phyloP scores from a whole-genome alignment of 2,329 filamentous ascomycete species.

The Chrysoporthe cubensis region DNA sequence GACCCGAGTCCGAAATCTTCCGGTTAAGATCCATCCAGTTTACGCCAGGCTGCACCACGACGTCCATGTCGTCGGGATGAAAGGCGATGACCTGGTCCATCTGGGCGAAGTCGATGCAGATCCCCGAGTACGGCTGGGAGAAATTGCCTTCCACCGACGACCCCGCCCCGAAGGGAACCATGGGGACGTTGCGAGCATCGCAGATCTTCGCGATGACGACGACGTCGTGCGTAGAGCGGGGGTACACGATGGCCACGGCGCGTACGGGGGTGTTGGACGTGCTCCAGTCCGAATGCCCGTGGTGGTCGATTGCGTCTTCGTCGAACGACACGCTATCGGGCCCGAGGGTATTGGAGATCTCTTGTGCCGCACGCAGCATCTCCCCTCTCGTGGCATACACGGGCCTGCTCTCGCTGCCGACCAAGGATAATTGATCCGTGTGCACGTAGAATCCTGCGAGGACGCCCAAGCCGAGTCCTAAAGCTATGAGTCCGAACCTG shows the following conservation, averaged over 20 bases:
- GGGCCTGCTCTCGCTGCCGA: background rate
- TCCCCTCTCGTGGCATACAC: slow-evolving; percentile 14
- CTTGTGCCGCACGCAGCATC: slow-evolving; percentile 54
- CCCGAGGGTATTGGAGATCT: slow-evolving; percentile 56
- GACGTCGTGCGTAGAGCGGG: slow-evolving; percentile 66
- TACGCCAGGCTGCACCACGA: slow-evolving; percentile 71
- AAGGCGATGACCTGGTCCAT: slow-evolving; percentile 70
- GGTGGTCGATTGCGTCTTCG: slow-evolving; percentile 63
- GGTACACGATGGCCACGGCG: slow-evolving; percentile 68
- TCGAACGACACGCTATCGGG: slow-evolving; percentile 66
- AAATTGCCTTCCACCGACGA: slow-evolving; percentile 75
- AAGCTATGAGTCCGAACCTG: background rate
- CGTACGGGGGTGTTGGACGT: slow-evolving; percentile 66
- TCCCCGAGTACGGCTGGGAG: slow-evolving; percentile 66
- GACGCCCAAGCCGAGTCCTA: background rate
- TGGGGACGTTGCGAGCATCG: slow-evolving; percentile 62
- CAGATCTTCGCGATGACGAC: slow-evolving; percentile 66
- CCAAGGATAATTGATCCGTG: background rate
- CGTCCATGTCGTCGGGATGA: slow-evolving; percentile 71
- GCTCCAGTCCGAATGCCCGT: slow-evolving; percentile 74
- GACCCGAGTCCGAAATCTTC: slow-evolving; percentile 61
- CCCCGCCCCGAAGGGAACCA: slow-evolving; percentile 69
- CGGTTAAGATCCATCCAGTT: slow-evolving; percentile 71
- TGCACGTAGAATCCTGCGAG: background rate
- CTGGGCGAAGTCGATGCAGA: slow-evolving; percentile 69